phyloP scores from a whole-genome alignment of 192 early-diverging fungal species.

The Kickxella alabastrina region DNA sequence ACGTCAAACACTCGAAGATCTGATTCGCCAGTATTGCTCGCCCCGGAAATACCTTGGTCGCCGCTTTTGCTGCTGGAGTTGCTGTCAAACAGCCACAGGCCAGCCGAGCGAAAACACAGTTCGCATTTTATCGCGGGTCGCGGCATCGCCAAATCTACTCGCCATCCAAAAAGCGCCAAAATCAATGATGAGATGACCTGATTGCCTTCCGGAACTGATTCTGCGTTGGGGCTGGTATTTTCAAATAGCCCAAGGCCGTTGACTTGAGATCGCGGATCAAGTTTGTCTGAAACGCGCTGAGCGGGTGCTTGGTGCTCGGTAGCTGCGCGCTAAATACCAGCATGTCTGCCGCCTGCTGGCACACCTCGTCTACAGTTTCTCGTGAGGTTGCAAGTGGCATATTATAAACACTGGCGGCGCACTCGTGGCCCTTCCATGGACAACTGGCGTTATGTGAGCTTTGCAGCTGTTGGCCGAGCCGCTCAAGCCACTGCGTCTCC shows the following conservation, averaged over 20 bases:
- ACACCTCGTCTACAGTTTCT: conserved; percentile 32
- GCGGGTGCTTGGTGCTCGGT: conserved; percentile 25
- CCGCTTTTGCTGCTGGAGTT: not conserved
- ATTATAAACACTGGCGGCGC: conserved; percentile 31
- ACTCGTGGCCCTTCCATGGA: conserved; percentile 36
- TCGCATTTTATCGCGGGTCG: conserved; percentile 37
- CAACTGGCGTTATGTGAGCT: conserved; percentile 38
- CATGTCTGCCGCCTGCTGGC: conserved; percentile 28
- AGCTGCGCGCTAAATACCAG: conserved; percentile 17
- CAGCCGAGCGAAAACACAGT: conserved; percentile 38
- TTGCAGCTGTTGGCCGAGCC: conserved; percentile 37
- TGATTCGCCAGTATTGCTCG: not conserved
- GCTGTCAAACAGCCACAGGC: conserved; percentile 36
- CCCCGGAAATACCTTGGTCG: not conserved
- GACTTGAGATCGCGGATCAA: conserved; percentile 21
- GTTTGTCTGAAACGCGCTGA: conserved; percentile 33
- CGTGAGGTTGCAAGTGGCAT: conserved; percentile 29
- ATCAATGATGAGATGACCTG: conserved; percentile 18
- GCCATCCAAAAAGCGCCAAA: conserved; percentile 48
- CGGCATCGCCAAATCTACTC: conserved; percentile 13
- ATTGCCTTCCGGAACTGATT: not conserved
- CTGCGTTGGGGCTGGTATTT: not conserved
- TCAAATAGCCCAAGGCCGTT: conserved; percentile 1
- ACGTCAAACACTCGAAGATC: conserved; percentile 18
- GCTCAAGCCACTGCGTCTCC: conserved; percentile 34